Evolutionary conservation across 345 rosid species (phyloP).

Genomic region (Salix exigua): DNA sequence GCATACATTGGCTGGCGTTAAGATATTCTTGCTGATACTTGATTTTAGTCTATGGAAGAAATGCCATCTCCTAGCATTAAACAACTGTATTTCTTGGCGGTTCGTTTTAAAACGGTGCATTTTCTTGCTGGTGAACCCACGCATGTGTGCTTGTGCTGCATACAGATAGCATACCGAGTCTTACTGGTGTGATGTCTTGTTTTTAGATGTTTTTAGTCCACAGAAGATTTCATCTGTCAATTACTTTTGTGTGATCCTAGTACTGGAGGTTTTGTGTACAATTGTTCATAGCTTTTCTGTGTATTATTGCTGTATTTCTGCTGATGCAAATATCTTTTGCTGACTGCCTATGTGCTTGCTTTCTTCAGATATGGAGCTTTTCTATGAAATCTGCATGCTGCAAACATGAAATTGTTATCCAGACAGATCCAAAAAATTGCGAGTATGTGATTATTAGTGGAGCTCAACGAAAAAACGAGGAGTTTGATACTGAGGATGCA

Average conservation of each 20-base stretch:
- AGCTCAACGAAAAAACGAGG: slow-evolving; percentile 81
- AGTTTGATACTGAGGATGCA: slow-evolving; percentile 85
- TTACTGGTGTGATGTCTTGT: background rate
- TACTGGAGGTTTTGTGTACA: background rate
- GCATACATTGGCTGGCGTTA: background rate
- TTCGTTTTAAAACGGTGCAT: background rate
- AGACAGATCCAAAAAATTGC: slow-evolving; percentile 96
- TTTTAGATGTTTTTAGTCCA: background rate
- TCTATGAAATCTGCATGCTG: slow-evolving; percentile 94
- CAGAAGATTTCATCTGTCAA: background rate
- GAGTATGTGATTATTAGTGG: slow-evolving; percentile 87
- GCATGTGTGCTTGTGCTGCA: background rate
- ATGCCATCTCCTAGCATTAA: background rate
- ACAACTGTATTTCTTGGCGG: background rate
- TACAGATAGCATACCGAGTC: background rate
- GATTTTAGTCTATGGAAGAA: background rate
- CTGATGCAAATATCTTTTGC: background rate
- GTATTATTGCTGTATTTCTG: background rate
- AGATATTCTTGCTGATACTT: background rate
- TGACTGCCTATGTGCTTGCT: slow-evolving; percentile 17
- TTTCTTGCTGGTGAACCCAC: background rate
- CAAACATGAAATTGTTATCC: slow-evolving; percentile 83
- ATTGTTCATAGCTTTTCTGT: background rate
- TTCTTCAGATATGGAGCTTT: slow-evolving; percentile 90
- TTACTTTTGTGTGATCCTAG: background rate